Evolutionary conservation across 2,329 filamentous ascomycete species (phyloP).

Genomic region (Diaporthe batatas): DNA sequence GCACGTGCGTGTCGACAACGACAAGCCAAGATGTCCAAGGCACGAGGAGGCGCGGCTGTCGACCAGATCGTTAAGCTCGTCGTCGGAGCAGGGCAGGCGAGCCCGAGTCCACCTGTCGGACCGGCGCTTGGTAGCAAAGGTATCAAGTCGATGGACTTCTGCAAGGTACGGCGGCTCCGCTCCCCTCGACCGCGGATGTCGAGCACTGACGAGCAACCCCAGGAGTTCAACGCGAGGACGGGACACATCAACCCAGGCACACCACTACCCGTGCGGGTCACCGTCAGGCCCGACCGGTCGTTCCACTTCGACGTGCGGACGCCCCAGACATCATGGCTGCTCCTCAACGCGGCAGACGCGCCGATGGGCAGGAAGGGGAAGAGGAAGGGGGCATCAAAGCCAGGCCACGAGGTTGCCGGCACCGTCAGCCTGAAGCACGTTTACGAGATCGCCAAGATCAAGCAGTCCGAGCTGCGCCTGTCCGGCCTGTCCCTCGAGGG

Average conservation of each 20-base stretch:
- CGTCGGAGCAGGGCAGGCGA: constrained; percentile 94
- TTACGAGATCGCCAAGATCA: constrained; percentile 98
- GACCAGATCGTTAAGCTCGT: constrained; percentile 96
- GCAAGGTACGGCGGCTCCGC: constrained; percentile 76
- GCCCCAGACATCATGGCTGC: constrained; percentile 90
- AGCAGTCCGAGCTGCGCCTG: constrained; percentile 81
- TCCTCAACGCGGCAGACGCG: constrained; percentile 86
- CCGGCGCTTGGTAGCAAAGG: constrained; percentile 96
- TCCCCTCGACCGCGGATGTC: constrained; percentile 36
- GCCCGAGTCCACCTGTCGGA: constrained; percentile 94
- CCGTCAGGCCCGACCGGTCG: constrained; percentile 90
- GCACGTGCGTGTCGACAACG: constrained; percentile 25
- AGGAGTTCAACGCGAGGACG: constrained; percentile 98
- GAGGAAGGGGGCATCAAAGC: constrained; percentile 81
- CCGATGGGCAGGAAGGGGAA: constrained; percentile 80
- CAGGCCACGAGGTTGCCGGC: constrained; percentile 83
- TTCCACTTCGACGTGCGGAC: constrained; percentile 96
- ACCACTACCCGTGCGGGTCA: constrained; percentile 91
- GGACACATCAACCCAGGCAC: constrained; percentile 85
- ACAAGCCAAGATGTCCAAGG: constrained; percentile 65
- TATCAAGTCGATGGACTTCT: constrained; percentile 99
- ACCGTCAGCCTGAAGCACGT: constrained; percentile 93
- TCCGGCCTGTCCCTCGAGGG: constrained; percentile 79
- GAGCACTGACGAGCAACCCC: constrained; percentile 43
- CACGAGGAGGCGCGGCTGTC: constrained; percentile 55